Evolutionary conservation across 306 rosid species (phyloP).

Genomic region (Ormosia semicastrata): DNA sequence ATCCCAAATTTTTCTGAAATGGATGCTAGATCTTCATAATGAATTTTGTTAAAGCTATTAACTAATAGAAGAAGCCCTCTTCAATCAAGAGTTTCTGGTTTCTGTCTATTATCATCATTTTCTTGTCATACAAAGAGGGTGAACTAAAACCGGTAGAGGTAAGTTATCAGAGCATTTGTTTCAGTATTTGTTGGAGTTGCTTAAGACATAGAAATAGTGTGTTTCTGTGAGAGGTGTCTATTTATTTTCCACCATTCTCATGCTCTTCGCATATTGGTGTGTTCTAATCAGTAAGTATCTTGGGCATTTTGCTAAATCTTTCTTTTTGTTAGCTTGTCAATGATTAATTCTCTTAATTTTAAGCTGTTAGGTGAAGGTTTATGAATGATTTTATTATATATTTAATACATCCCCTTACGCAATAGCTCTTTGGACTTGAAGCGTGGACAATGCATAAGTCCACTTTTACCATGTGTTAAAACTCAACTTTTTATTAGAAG

Average conservation of each 20-base stretch:
- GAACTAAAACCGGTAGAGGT: background rate
- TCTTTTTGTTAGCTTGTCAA: background rate
- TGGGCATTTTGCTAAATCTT: background rate
- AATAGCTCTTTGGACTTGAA: background rate
- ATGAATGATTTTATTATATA: background rate
- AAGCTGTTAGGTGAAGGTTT: background rate
- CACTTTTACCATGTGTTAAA: too few relatives aligned
- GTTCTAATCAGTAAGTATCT: background rate
- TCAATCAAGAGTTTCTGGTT: background rate
- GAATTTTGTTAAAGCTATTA: background rate
- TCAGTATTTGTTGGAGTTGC: background rate
- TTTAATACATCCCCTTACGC: background rate
- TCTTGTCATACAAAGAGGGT: background rate
- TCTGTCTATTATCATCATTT: background rate
- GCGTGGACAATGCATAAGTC: background rate
- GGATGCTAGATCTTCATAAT: conserved; percentile 12
- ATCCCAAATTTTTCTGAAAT: conserved; percentile 7
- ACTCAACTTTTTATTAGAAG: too few relatives aligned
- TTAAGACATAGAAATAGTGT: background rate
- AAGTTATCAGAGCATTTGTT: background rate
- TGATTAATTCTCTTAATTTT: too few relatives aligned
- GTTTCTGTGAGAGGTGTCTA: background rate
- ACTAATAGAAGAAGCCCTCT: background rate
- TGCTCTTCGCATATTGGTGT: background rate
- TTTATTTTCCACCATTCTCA: background rate